phyloP scores from a whole-genome alignment of 352 stramenopile genomes.

The Globisporangium yorkense region DNA sequence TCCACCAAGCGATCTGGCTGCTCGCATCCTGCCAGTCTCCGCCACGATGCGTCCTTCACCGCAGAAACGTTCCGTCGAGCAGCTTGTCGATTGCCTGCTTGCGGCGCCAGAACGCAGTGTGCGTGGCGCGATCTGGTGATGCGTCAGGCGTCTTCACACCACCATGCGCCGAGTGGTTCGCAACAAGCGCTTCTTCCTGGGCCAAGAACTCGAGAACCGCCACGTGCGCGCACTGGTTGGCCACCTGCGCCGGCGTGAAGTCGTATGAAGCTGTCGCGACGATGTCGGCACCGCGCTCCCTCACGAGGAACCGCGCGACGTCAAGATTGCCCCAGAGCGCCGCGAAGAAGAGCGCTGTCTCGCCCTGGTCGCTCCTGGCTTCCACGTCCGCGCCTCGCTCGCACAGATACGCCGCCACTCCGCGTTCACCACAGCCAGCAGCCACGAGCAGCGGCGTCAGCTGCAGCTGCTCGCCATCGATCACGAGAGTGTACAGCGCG shows the following conservation, averaged over 20 bases:
- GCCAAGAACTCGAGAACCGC: neutral
- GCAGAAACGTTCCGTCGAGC: neutral
- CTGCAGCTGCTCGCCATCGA: neutral
- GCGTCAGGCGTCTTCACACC: too few species aligned
- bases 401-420: neutral
- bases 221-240: neutral
- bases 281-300: neutral
- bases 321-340: neutral
- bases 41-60: neutral
- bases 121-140: neutral
- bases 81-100: neutral
- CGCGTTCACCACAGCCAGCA: neutral
- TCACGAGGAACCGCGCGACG: neutral
- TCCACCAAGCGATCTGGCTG: too few species aligned
- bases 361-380: neutral
- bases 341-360: slow-evolving; percentile 6
- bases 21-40: too few species aligned
- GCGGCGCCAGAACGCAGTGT: neutral
- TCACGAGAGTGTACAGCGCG: neutral
- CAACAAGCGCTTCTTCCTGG: neutral
- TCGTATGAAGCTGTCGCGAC: neutral
- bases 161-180: neutral
- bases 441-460: neutral
- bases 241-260: neutral
- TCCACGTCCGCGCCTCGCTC: slow-evolving; percentile 1